phyloP scores from a whole-genome alignment of 2,329 filamentous ascomycete genomes.

The Epicoccum nigrum region DNA sequence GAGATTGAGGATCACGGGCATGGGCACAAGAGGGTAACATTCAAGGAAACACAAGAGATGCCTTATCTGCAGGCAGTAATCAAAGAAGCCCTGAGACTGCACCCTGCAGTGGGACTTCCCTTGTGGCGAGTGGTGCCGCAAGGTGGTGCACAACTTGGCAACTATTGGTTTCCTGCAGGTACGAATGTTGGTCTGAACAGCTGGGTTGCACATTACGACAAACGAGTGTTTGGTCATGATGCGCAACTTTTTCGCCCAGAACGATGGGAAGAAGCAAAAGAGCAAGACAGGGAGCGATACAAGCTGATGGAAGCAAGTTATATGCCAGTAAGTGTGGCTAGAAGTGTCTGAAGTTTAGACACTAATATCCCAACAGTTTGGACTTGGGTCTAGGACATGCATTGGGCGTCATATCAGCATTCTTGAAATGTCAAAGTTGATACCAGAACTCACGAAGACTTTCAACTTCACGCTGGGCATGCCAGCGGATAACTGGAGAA shows the following conservation, averaged over 20 bases:
- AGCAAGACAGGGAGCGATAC: not conserved
- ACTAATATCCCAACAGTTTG: conserved; percentile 40
- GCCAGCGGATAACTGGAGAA: not conserved
- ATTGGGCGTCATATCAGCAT: conserved; percentile 27
- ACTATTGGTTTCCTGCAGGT: conserved; percentile 12
- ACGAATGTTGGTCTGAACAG: conserved; percentile 22
- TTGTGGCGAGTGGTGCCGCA: conserved; percentile 49
- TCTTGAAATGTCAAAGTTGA: conserved; percentile 27
- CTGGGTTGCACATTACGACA: conserved; percentile 21
- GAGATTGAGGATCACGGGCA: not conserved
- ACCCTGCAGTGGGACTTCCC: conserved; percentile 51
- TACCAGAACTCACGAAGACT: conserved; percentile 18
- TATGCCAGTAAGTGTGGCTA: too few species aligned
- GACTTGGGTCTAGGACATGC: conserved; percentile 21
- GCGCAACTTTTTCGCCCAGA: conserved; percentile 21
- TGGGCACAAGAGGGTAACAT: not conserved
- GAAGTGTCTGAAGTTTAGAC: too few species aligned
- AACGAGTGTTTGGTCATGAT: conserved; percentile 16
- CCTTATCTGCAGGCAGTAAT: conserved; percentile 53
- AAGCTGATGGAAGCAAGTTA: too few species aligned
- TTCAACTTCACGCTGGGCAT: conserved; percentile 7
- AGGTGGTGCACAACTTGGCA: conserved; percentile 32
- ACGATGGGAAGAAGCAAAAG: conserved; percentile 17
- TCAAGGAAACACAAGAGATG: conserved; percentile 10
- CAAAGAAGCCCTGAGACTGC: conserved; percentile 51